Percentiles rank a stretch among this genome's conserved stretches.
phyloP scores from a whole-genome alignment of 2,329 filamentous ascomycete species.

The Beauveria scarabaeidicola region DNA sequence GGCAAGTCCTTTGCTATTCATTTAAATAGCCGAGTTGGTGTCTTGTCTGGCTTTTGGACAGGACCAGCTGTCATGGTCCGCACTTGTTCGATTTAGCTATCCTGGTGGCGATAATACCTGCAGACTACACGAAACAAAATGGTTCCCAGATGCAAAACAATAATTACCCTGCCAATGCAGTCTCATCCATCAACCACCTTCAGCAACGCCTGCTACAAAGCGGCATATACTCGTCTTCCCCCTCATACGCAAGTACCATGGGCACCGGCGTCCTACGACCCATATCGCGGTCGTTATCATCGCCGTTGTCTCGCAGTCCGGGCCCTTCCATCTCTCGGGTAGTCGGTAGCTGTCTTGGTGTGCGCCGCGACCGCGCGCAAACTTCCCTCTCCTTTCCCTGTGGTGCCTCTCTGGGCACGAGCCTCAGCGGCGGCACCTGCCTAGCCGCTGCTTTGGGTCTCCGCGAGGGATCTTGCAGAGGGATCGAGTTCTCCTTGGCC shows the following conservation, averaged over 20 bases:
- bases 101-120: neutral
- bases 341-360: neutral
- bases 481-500: neutral
- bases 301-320: neutral
- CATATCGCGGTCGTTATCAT: neutral
- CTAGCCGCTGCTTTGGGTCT: neutral
- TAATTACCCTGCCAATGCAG: neutral
- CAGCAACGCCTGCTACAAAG: neutral
- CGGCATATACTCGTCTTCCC: neutral
- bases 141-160: neutral
- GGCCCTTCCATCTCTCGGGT: neutral
- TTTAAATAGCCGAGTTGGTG: neutral
- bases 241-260: neutral
- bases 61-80: neutral
- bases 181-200: neutral
- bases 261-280: neutral
- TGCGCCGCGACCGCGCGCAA: neutral
- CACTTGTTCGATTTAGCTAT: neutral
- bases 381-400: neutral
- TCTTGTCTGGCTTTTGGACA: neutral
- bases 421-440: neutral
- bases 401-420: neutral
- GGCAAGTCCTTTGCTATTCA: neutral
- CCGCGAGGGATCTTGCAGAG: conserved; percentile 1
- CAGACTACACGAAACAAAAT: neutral